These are phyloP conservation scores for Fagopyrum homotropicum DNA, from an alignment of 148 eudicot genomes.

Conservation along the genomic window DNA sequence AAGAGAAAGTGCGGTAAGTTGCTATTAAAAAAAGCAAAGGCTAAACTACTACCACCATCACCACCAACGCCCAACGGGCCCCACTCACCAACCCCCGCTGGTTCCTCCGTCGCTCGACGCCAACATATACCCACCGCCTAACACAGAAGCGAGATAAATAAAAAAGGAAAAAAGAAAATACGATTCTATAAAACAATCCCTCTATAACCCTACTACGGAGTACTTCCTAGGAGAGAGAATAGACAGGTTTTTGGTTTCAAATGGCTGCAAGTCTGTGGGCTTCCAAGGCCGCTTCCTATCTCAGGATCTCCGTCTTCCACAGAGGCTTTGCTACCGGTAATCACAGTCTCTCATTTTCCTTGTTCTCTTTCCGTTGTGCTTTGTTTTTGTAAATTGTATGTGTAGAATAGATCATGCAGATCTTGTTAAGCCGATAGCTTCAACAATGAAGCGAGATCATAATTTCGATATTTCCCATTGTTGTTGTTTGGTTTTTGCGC, in stretches of 20 bases:
- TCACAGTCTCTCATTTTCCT: neutral
- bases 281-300: constrained; percentile 50
- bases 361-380: neutral
- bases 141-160: neutral
- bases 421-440: neutral
- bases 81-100: constrained; percentile 37
- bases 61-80: constrained; percentile 1
- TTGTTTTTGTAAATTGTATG: neutral
- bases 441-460: too few species aligned
- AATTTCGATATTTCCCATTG: neutral
- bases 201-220: neutral
- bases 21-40: neutral
- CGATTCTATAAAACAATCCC: neutral
- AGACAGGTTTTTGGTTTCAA: neutral
- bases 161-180: neutral
- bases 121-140: constrained; percentile 2
- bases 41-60: neutral
- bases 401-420: neutral
- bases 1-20: neutral
- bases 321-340: constrained; percentile 65
- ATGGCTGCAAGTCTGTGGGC: constrained; percentile 65
- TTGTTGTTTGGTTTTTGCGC: neutral
- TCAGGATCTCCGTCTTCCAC: constrained; percentile 43
- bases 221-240: neutral
- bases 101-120: constrained; percentile 2